Evolutionary conservation across 116 monocot genomes (phyloP).

Genomic region (Cymodocea nodosa): DNA sequence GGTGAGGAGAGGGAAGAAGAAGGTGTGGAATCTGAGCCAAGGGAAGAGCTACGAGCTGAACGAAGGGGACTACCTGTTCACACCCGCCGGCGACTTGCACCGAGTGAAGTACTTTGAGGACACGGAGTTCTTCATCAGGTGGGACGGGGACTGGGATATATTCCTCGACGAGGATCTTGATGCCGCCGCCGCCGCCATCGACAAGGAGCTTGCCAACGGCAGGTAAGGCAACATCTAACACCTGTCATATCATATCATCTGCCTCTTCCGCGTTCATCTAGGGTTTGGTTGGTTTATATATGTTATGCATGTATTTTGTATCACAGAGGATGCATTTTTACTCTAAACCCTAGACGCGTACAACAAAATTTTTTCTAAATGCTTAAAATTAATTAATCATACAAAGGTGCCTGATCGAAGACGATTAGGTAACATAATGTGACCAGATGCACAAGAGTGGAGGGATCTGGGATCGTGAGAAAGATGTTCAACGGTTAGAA

Average conservation of each 20-base stretch:
- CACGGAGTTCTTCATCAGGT: slow-evolving; percentile 89
- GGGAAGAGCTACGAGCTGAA: slow-evolving; percentile 52
- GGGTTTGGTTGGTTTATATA: not conserved
- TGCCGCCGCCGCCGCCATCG: slow-evolving; percentile 29
- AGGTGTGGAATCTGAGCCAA: slow-evolving; percentile 76
- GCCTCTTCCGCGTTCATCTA: not conserved
- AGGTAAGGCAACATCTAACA: not conserved
- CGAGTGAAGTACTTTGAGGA: slow-evolving; percentile 82
- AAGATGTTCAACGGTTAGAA: too few species aligned
- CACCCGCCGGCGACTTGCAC: slow-evolving; percentile 69
- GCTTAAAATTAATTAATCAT: too few species aligned
- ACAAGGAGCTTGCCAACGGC: slow-evolving; percentile 6
- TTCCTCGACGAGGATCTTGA: slow-evolving; percentile 73
- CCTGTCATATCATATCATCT: too few species aligned
- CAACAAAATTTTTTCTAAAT: too few species aligned
- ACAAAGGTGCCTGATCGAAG: too few species aligned
- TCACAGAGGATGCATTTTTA: too few species aligned
- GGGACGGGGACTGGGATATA: slow-evolving; percentile 91
- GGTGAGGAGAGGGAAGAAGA: slow-evolving; percentile 61
- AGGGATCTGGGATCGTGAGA: too few species aligned
- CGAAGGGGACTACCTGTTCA: slow-evolving; percentile 69
- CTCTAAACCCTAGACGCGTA: too few species aligned
- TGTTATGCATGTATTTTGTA: too few species aligned
- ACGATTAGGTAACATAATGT: too few species aligned
- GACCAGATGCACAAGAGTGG: too few species aligned